Evolutionary conservation across 202 grass and related monocot species (phyloP), one percentile per base, ranked within the genome.

Genomic region (Carex sylvatica): DNA sequence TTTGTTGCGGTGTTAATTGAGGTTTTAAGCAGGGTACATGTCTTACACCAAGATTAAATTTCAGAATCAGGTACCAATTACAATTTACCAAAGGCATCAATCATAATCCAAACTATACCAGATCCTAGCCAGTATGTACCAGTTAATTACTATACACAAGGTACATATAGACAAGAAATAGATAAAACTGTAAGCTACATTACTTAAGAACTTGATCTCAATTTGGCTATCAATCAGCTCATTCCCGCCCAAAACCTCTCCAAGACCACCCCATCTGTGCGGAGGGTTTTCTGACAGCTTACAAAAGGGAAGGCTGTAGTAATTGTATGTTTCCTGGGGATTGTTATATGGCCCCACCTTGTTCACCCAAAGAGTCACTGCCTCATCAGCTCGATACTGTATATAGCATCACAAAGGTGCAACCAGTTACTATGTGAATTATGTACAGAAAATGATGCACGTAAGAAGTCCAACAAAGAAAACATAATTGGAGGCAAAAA

Each of bases 311-410:
- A 99, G 93, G 85, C 70, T 95, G 82, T 99, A 99, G 74, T 99
- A 99, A 85, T 99, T 99, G 83, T 99, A 99, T 18, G 92, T 99
- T 61, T 99, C 96, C 82, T 99, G 96, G 51, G 96, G 96, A 60
- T 99, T 99, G 86, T 99, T 99, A 84, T 99, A 99, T 1, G 96
- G 92, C 53, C 96, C 96, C 74, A 99, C 96, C 81, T 99, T 99
- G 91, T 99, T 99, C 82, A 99, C 96, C 96, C 96, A 99, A 18
- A 99, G 93, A 56, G 84, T 95, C 36, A 99, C 89, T 0, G 84
- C 42, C 70, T 93, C 96, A 69, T 92, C 89, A 83, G 87, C 58
- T 89, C 90, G 84, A 84, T 99, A 99, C 96, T 99, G 91, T 82
- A 95, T 33, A 83, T 47, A 80, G 78, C 65, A 89, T 74, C 83